Conservation (phyloP, 345 rosid species). For the Melaleuca quinquenervia region DNA sequence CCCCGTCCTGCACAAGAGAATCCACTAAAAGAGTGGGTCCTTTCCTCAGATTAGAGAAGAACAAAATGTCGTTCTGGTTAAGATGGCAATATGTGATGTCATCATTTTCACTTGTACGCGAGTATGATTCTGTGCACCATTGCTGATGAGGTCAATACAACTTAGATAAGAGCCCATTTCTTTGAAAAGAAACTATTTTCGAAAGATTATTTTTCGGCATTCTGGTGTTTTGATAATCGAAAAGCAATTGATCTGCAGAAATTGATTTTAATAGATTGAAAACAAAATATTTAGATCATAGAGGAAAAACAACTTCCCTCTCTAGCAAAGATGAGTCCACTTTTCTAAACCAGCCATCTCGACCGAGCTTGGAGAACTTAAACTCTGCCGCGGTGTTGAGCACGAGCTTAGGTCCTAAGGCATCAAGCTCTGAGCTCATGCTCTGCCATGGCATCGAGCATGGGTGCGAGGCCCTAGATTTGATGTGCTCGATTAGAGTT, state of each 20-base stretch:
- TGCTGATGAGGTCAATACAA: not conserved
- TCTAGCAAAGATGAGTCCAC: not conserved
- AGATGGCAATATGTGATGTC: not conserved
- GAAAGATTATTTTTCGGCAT: not conserved
- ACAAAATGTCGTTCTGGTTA: not conserved
- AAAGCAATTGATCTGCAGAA: not conserved
- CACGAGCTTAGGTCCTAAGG: too few relatives aligned
- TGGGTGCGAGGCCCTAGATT: not conserved
- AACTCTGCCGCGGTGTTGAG: not conserved
- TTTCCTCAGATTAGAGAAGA: not conserved
- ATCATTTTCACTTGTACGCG: not conserved
- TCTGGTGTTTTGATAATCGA: accelerated
- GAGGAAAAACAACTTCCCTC: accelerated
- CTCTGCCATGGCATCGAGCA: not conserved
- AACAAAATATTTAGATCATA: not conserved
- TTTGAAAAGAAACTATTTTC: not conserved
- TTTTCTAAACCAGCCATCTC: not conserved
- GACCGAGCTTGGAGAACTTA: not conserved
- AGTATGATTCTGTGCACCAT: not conserved
- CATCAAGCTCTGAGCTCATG: not conserved
- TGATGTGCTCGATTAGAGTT: not conserved
- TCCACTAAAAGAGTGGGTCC: not conserved
- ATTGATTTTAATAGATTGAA: too few relatives aligned
- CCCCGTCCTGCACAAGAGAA: not conserved
- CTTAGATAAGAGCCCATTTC: not conserved